Conservation (phyloP, 2,329 filamentous ascomycete species). For the Paecilomyces dactylethromorphus region DNA sequence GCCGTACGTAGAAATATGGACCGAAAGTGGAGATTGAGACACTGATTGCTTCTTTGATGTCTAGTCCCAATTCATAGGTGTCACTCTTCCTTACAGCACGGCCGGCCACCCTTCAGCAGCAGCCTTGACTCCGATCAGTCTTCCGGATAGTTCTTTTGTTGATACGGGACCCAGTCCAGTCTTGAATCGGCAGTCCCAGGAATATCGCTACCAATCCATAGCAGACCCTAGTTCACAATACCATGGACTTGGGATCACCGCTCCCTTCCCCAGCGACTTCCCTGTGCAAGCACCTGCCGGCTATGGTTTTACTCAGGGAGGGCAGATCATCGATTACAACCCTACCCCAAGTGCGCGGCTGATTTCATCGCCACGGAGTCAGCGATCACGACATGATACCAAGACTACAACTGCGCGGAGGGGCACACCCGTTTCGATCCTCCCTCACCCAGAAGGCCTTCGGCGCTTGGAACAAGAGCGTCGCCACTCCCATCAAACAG, state of each 20-base stretch:
- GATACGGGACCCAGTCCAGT: constrained; percentile 26
- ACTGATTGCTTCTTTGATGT: constrained; percentile 11
- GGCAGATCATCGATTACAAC: constrained; percentile 12
- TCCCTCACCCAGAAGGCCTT: constrained; percentile 34
- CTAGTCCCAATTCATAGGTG: constrained; percentile 17
- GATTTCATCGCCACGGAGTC: constrained; percentile 16
- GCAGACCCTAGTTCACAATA: constrained; percentile 16
- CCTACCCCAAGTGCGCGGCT: constrained; percentile 10
- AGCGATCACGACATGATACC: constrained; percentile 16
- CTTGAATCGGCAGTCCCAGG: constrained; percentile 30
- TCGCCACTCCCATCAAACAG: constrained; percentile 15
- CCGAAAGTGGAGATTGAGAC: neutral
- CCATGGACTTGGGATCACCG: constrained; percentile 33
- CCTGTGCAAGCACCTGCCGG: constrained; percentile 19
- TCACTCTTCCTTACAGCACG: constrained; percentile 27
- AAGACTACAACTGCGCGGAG: constrained; percentile 15
- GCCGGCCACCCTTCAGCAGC: constrained; percentile 19
- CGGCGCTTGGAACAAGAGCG: constrained; percentile 32
- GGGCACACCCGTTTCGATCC: constrained; percentile 28
- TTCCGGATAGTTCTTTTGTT: constrained; percentile 27
- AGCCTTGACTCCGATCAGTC: constrained; percentile 33
- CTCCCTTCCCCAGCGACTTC: constrained; percentile 23
- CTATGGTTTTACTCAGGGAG: constrained; percentile 17
- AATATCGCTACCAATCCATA: constrained; percentile 27
- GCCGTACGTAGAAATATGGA: constrained; percentile 19